Conservation (phyloP, 2,329 filamentous ascomycete species). For the Alternaria atra region DNA sequence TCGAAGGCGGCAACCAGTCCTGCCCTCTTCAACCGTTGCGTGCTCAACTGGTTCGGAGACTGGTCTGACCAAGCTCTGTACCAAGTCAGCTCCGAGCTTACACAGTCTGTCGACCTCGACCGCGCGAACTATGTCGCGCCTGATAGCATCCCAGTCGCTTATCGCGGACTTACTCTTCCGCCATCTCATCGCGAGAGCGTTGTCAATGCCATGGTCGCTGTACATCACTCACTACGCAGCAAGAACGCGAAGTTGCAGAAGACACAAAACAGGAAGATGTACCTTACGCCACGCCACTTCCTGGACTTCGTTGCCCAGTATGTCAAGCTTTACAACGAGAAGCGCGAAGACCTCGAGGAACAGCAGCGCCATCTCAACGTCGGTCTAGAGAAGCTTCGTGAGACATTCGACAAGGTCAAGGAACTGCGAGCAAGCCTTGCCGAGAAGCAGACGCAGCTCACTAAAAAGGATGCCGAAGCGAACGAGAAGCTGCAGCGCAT, state of each 20-base stretch:
- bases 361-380: slow-evolving; percentile 98
- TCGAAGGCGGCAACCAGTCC: slow-evolving; percentile 98
- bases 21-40: slow-evolving; percentile 98
- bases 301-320: slow-evolving; percentile 98
- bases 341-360: slow-evolving; percentile 97
- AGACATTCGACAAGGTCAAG: slow-evolving; percentile 96
- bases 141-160: slow-evolving; percentile 91
- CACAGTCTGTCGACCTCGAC: slow-evolving; percentile 94
- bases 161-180: slow-evolving; percentile 82
- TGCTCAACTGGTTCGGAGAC: slow-evolving; percentile 99
- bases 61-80: slow-evolving; percentile 99
- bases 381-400: slow-evolving; percentile 93
- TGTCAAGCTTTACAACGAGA: slow-evolving; percentile 96
- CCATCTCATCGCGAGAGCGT: slow-evolving; percentile 91
- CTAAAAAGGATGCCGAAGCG: slow-evolving; percentile 92
- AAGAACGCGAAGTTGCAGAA: slow-evolving; percentile 90
- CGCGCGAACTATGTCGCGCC: slow-evolving; percentile 84
- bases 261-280: slow-evolving; percentile 92
- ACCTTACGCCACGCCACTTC: slow-evolving; percentile 95
- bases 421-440: slow-evolving; percentile 90
- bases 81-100: slow-evolving; percentile 95
- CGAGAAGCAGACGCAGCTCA: slow-evolving; percentile 91
- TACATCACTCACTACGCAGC: slow-evolving; percentile 90
- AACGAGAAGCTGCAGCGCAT: slow-evolving; percentile 98
- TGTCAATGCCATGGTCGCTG: slow-evolving; percentile 98